Evolutionary conservation across 768 basidiomycete genomes (phyloP), one percentile per base, ranked within the genome.

Genomic region (Mycena indigotica): DNA sequence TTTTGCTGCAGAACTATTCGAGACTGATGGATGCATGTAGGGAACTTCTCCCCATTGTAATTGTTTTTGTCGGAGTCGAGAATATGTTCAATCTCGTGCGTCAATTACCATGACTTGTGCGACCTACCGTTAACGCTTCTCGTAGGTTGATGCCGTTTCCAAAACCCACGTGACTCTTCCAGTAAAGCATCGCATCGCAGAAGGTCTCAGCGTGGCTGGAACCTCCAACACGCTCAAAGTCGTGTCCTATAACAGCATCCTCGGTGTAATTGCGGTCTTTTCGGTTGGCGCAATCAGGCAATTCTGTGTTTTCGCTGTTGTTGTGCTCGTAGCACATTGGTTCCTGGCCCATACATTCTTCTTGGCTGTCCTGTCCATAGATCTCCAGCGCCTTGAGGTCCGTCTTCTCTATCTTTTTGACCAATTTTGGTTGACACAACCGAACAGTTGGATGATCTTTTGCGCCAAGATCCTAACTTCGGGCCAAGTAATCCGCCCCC

Each of bases 331-430:
- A 28, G 95, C 94, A 16, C 95, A 98, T 70, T 98, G 94, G 94
- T 96, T 95, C 75, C 81, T 98, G 58, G 89, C 96, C 16, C 93
- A 97, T 67, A 97, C 94, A 0, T 96, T 98, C 75, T 98, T 96
- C 74, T 79, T 95, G 62, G 91, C 95, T 5, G 94, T 97, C 25
- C 76, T 99, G 23, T 94, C 93, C 0, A 97, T 99, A 64, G 96
- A 99, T 75, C 86, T 98, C 45, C 95, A 97, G 64, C 85, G 96
- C 45, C 74, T 99, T 24, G 96, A 96, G 76, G 88, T 85, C 65
- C 49, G 80, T 73, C 56, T 26, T 32, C 1, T 17, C 25, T 50
- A 45, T 8, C 10, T 24, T 23, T 48, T 26, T 25, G 46, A 35
- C 45, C n/a, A n/a, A n/a, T 28, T 49, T 29, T 45, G 60, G 52